These are phyloP conservation scores for Penicillium sp. DNA, from an alignment of 2,329 filamentous ascomycete genomes.

Conservation along the genomic window DNA sequence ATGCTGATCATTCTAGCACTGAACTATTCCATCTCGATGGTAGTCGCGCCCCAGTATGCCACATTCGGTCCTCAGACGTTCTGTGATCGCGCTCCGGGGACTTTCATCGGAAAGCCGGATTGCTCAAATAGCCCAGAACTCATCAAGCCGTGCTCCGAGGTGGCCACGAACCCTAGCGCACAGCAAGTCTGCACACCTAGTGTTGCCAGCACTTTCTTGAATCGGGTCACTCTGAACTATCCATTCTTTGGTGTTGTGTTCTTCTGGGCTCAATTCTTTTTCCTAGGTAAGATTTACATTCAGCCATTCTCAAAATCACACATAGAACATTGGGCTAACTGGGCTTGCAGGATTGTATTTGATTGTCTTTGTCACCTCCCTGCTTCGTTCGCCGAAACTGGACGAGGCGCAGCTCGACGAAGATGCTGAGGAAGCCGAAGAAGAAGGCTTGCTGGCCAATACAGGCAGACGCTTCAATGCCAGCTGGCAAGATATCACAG, in stretches of 20 bases:
- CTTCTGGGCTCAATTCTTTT: constrained; percentile 96
- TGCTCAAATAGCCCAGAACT: constrained; percentile 68
- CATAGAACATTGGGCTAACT: neutral
- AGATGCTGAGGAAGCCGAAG: constrained; percentile 87
- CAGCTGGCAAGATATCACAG: constrained; percentile 86
- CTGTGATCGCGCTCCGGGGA: constrained; percentile 70
- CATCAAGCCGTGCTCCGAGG: constrained; percentile 80
- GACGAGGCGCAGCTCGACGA: constrained; percentile 79
- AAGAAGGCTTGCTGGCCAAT: constrained; percentile 85
- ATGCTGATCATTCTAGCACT: constrained; percentile 86
- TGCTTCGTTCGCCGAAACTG: constrained; percentile 78
- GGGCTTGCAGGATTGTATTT: constrained; percentile 65
- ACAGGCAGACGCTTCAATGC: constrained; percentile 81
- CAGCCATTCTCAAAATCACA: neutral
- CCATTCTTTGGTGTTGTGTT: constrained; percentile 90
- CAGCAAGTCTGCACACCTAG: constrained; percentile 85
- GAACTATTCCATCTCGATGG: constrained; percentile 90
- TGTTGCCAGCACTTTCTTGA: constrained; percentile 88
- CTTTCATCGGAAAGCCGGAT: constrained; percentile 69
- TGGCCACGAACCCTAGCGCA: constrained; percentile 69
- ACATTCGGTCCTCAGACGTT: constrained; percentile 94
- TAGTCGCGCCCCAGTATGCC: constrained; percentile 93
- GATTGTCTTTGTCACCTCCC: constrained; percentile 73
- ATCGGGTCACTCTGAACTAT: constrained; percentile 89
- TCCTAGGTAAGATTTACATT: constrained; percentile 60